Evolutionary conservation across 1,139 yeast genomes (phyloP), one percentile per base, ranked within the genome.

Genomic region (Geotrichum klebahnii): DNA sequence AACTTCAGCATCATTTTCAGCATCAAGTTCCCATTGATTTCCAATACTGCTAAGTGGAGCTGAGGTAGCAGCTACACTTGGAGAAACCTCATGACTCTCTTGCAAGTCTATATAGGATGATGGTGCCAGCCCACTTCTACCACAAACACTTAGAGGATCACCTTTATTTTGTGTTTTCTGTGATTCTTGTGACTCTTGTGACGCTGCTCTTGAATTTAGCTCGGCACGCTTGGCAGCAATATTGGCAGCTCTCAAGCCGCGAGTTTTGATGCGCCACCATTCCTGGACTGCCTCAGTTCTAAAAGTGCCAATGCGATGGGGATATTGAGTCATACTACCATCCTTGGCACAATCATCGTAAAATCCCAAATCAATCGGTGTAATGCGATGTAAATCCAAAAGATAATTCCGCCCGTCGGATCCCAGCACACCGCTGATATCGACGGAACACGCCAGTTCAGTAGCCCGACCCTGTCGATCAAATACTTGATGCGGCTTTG

Each of bases 221-320:
- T 29, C 48, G 12, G 42, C 36, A 32, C 20, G 26, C 31, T 44
- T 44, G 31, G 42, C 42, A 10, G 20, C 29, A 28, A 44, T 35
- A 9, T 22, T 23, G 5, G 29, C 29, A 26, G 29, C 10, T 26
- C 29, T 26, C 9, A 26, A 10, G 10, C 29, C 10, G 29, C 29
- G 29, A 14, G 45, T 19, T 61, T 82, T 80, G 57, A 80, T 69
- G 62, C 79, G 79, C 84, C 95, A 88, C 96, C 96, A 90, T 61
- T 82, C 87, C 60, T 83, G 90, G 48, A 92, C 80, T 10, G 96
- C 92, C 70, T 92, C 97, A 55, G 81, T 82, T 71, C 98, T 82
- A 46, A 92, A 62, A 32, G 85, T 77, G 16, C 85, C 74, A 69
- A 88, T 87, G 55, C 79, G 77, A 64, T 88, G 96, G 24, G 97